phyloP scores from a whole-genome alignment of 495 filamentous ascomycete genomes.

The Neurospora sp. region DNA sequence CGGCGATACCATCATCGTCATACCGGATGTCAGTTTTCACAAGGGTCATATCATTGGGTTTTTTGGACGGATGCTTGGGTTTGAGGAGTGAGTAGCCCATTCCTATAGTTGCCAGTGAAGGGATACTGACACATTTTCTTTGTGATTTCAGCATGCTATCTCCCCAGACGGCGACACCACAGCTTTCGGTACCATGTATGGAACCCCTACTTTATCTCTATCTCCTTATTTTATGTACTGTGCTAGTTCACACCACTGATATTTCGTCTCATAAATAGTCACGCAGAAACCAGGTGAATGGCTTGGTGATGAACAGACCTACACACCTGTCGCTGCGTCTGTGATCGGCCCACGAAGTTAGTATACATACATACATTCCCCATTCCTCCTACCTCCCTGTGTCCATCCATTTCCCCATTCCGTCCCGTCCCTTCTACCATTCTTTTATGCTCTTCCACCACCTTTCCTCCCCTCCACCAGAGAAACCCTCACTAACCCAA shows the following conservation, averaged over 20 bases:
- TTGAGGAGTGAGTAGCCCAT: background rate
- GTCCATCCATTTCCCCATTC: no score
- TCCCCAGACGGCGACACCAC: background rate
- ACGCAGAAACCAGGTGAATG: background rate
- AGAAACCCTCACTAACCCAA: background rate
- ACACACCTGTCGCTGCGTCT: background rate
- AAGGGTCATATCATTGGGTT: background rate
- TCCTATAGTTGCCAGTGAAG: no score
- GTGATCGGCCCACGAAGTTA: background rate
- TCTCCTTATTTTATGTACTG: no score
- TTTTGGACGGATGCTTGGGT: background rate
- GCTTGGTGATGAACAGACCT: background rate
- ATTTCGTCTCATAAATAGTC: background rate
- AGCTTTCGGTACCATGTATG: background rate
- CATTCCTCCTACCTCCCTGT: no score
- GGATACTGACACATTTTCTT: no score
- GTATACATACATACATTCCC: background rate
- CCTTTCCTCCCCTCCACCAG: no score
- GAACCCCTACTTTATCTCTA: background rate
- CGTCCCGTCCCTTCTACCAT: no score
- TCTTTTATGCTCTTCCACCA: no score
- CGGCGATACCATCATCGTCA: conserved; percentile 9
- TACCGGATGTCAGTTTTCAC: conserved; percentile 6
- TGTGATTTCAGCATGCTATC: no score
- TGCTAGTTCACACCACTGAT: background rate